Base-by-base conservation (phyloP, 2,329 filamentous ascomycete species). In the Cytospora paraplurivora region DNA sequence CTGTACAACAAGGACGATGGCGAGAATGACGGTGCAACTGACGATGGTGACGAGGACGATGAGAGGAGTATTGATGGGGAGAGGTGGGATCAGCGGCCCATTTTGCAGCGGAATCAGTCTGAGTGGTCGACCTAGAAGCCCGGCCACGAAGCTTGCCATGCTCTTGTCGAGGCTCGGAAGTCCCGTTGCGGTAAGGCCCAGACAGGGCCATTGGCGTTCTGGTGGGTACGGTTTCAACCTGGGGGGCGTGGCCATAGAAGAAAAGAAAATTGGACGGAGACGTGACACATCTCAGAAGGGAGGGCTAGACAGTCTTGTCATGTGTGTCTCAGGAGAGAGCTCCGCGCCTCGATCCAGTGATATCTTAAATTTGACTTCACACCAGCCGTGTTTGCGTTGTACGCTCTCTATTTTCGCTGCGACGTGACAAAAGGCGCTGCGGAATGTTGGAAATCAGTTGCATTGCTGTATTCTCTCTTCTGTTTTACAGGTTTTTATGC, bases 1-100 rank as follows among this genome's bases (percentile, higher is more conserved):
- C 75, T 96, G 72, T 98, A 98, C 75, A 83, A 81, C 68, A 78
- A 77, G 62, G 50, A 50, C 13, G 80, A 79, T 4, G 75, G 77
- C 7, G 71, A 74, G 7, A 66, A 67, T 6, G 68, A 68, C 0
- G 71, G 73, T 3, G 68, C 69, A 4, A 67, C 70, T 7, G 70
- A 73, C 41, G 71, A 67, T 6, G 64, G 69, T 17, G 73, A 76
- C 17, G 73, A 76, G 8, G 70, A 72, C 1, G 73, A 70, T 15
- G 70, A 69, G 19, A 67, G 67, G 41, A 73, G 70, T 58, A 71
- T 74, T 17, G 71, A 72, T 5, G 70, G 68, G 7, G 71, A 74
- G 17, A 62, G 68, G 11, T 80, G 77, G 74, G 79, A 80, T 56
- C 74, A 77, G 62, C 72, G 79, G 54, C 79, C 79, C 17, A 58